These are phyloP conservation scores for Knoxia roxburghii DNA, from an alignment of 257 asterid genomes.

Conservation along the genomic window DNA sequence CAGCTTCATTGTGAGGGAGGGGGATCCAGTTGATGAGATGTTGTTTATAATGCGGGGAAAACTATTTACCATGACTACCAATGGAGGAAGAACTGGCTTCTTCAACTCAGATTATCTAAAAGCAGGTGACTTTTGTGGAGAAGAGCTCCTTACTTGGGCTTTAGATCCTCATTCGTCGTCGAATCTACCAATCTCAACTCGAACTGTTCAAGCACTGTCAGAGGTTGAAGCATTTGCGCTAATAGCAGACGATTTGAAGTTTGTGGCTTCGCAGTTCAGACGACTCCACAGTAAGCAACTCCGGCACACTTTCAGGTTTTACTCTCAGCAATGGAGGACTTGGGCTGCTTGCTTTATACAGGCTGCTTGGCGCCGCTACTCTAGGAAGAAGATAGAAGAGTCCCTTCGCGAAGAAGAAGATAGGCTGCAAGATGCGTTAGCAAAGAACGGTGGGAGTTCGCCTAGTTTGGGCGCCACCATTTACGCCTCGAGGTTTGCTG, in stretches of 20 bases:
- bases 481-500: constrained; percentile 88
- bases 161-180: constrained; percentile 77
- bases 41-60: constrained; percentile 86
- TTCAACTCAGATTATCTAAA: constrained; percentile 71
- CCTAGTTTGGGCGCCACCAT: constrained; percentile 90
- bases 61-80: constrained; percentile 69
- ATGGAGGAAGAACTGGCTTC: constrained; percentile 92
- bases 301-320: constrained; percentile 84
- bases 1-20: constrained; percentile 91
- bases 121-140: constrained; percentile 97
- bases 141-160: constrained; percentile 99
- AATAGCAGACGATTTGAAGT: constrained; percentile 82
- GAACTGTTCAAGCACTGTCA: constrained; percentile 88
- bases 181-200: constrained; percentile 86
- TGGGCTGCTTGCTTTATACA: constrained; percentile 97
- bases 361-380: constrained; percentile 83
- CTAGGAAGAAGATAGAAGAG: constrained; percentile 78
- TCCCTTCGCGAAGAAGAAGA: constrained; percentile 72
- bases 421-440: constrained; percentile 71
- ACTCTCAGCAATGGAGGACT: constrained; percentile 96
- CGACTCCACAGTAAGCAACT: constrained; percentile 84
- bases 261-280: constrained; percentile 88
- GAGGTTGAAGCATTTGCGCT: constrained; percentile 96
- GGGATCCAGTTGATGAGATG: constrained; percentile 98
- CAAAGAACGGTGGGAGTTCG: constrained; percentile 48